Conservation (phyloP, 2,329 filamentous ascomycete genomes). For the Hypoxylon sp. region DNA sequence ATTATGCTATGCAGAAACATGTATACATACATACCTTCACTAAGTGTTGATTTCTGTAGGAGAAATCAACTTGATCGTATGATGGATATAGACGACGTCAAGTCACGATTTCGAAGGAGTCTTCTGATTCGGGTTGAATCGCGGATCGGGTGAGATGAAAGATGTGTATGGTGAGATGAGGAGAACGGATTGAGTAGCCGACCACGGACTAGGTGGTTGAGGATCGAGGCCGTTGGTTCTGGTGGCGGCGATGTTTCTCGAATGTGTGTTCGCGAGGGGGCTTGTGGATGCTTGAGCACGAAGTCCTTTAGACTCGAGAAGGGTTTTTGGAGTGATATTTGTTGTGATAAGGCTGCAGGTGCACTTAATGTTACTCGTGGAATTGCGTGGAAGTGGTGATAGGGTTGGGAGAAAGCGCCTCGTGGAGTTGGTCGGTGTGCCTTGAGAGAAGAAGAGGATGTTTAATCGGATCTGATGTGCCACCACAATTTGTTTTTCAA, state of each 20-base stretch:
- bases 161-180: slow-evolving; percentile 6
- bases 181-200: slow-evolving; percentile 2
- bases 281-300: slow-evolving; percentile 17
- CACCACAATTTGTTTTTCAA: slow-evolving; percentile 36
- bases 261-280: slow-evolving; percentile 15
- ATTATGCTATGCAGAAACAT: slow-evolving; percentile 3
- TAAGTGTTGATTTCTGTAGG: slow-evolving; percentile 8
- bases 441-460: slow-evolving; percentile 21
- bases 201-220: slow-evolving; percentile 4
- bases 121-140: slow-evolving; percentile 2
- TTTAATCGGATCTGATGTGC: slow-evolving; percentile 37
- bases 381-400: slow-evolving; percentile 8
- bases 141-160: slow-evolving; percentile 1
- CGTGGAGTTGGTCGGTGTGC: slow-evolving; percentile 11
- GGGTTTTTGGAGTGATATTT: slow-evolving; percentile 6
- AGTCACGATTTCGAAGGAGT: slow-evolving; percentile 10
- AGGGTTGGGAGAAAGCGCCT: slow-evolving; percentile 21
- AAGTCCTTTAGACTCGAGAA: slow-evolving; percentile 27
- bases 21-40: slow-evolving; percentile 33
- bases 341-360: slow-evolving; percentile 20
- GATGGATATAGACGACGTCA: slow-evolving; percentile 17
- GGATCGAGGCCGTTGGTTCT: slow-evolving; percentile 18
- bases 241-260: slow-evolving; percentile 10
- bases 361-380: slow-evolving; percentile 21
- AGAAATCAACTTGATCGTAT: slow-evolving; percentile 16